Conservation (phyloP, 441 rosid genomes). For the Francoa sonchifolia region DNA sequence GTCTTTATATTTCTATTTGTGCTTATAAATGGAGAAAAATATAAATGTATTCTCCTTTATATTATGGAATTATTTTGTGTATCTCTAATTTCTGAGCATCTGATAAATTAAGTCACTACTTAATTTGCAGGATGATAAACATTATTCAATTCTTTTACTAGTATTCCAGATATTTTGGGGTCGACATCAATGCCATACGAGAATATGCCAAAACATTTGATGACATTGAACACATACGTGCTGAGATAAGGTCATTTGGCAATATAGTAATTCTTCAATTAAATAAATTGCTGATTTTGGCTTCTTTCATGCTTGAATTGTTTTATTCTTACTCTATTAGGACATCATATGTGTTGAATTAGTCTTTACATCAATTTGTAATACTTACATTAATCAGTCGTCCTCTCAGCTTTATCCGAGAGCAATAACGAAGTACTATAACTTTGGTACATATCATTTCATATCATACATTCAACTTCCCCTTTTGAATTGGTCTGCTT, state of each 20-base stretch:
- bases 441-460: too few species aligned
- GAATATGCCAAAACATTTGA: slow-evolving; percentile 44
- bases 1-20: slow-evolving; percentile 7
- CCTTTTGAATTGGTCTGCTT: neutral
- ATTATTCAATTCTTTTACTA: slow-evolving; percentile 27
- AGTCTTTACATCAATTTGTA: neutral
- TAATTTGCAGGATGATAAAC: slow-evolving; percentile 7
- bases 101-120: neutral
- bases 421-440: too few species aligned
- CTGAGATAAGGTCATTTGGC: slow-evolving; percentile 56
- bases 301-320: slow-evolving; percentile 1
- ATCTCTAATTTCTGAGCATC: neutral
- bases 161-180: slow-evolving; percentile 69
- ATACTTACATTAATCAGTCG: neutral
- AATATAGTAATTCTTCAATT: slow-evolving; percentile 3
- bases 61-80: neutral
- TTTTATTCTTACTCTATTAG: neutral
- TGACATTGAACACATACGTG: slow-evolving; percentile 73
- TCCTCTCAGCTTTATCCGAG: too few species aligned
- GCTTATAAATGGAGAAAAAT: neutral
- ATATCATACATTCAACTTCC: too few species aligned
- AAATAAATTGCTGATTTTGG: neutral
- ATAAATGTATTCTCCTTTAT: neutral
- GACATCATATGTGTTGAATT: too few species aligned
- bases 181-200: slow-evolving; percentile 67